A percentile compares a stretch with the other conserved stretches of the same genome.
phyloP scores from a whole-genome alignment of 495 filamentous ascomycete genomes.

The Neurospora terricola region DNA sequence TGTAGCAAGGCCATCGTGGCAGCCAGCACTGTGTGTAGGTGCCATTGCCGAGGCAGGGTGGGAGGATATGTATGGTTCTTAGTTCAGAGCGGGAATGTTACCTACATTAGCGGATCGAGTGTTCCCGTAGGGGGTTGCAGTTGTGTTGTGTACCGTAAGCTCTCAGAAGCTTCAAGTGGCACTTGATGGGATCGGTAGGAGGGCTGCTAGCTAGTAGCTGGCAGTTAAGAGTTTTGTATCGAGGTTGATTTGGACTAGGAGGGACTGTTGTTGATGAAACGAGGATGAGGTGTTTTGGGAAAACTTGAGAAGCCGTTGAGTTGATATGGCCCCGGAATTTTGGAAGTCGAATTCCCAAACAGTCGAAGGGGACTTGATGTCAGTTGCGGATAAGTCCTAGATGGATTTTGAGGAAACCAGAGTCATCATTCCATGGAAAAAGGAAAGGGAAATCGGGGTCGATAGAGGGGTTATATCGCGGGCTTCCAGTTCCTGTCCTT shows the following conservation, averaged over 20 bases:
- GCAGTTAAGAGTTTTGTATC: not conserved
- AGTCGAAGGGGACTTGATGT: not conserved
- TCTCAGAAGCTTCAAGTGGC: not conserved
- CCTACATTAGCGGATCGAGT: not conserved
- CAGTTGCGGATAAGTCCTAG: not conserved
- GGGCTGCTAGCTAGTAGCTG: not conserved
- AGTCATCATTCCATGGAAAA: not conserved
- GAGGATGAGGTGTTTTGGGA: not conserved
- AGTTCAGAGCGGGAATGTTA: not conserved
- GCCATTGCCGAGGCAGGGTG: not conserved
- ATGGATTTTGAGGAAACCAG: not conserved
- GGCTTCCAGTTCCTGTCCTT: not conserved
- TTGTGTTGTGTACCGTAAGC: not conserved
- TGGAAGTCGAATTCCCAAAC: not conserved
- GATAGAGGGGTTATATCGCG: not conserved
- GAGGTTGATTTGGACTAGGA: not conserved
- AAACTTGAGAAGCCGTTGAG: not conserved
- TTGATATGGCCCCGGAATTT: not conserved
- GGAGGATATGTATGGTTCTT: not conserved
- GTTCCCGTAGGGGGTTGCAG: not conserved
- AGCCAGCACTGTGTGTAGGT: not conserved
- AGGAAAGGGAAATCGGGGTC: not conserved
- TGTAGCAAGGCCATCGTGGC: not conserved
- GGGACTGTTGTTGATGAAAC: not conserved
- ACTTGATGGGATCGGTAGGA: not conserved